phyloP scores from a whole-genome alignment of 345 rosid genomes.

The Populus nigra region DNA sequence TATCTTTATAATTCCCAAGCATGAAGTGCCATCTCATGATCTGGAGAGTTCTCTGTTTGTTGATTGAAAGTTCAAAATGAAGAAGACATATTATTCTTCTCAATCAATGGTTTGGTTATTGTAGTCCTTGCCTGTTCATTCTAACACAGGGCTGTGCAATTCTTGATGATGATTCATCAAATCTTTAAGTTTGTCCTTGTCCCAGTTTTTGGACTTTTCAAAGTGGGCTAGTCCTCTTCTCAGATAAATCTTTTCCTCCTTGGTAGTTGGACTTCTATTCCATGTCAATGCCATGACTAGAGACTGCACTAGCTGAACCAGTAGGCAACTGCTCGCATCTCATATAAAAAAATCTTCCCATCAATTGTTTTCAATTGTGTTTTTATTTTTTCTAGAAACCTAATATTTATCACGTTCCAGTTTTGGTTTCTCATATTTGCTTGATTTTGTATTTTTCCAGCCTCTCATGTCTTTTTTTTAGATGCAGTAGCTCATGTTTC shows the following conservation, averaged over 20 bases:
- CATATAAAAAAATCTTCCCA: background rate
- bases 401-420: background rate
- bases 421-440: background rate
- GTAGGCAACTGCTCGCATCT: no score
- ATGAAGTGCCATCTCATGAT: background rate
- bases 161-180: background rate
- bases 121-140: background rate
- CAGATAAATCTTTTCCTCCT: background rate
- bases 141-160: background rate
- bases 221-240: background rate
- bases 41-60: background rate
- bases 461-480: background rate
- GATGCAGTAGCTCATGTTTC: background rate
- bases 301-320: background rate
- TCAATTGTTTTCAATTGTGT: background rate
- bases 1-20: background rate
- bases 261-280: background rate
- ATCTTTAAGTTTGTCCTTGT: background rate
- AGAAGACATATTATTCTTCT: background rate
- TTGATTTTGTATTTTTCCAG: background rate
- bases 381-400: background rate
- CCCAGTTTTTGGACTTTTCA: no score
- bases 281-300: background rate
- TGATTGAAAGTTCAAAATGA: background rate
- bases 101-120: background rate